These are phyloP conservation scores for Bipolaris sorokiniana DNA, from an alignment of 2,329 filamentous ascomycete species.

Conservation along the genomic window DNA sequence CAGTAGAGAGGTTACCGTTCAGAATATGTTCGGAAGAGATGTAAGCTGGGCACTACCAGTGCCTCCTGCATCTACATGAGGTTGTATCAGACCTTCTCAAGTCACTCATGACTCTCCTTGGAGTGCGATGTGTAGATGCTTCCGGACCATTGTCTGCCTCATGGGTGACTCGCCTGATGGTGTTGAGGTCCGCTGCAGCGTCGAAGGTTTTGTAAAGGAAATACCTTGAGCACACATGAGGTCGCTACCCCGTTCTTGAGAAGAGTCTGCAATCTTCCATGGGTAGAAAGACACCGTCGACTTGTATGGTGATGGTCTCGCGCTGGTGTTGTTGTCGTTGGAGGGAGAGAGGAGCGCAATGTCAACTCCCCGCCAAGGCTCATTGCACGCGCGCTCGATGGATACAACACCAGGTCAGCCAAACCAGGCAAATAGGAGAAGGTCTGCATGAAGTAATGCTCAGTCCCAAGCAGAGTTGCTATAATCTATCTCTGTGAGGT, in stretches of 20 bases:
- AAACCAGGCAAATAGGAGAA: not conserved
- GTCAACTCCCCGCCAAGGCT: constrained; percentile 6
- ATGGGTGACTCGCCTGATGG: constrained; percentile 1
- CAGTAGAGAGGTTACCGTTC: not conserved
- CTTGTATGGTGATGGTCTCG: not conserved
- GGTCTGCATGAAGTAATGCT: not conserved
- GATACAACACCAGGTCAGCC: constrained; percentile 7
- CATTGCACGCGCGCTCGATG: constrained; percentile 3
- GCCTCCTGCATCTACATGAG: not conserved
- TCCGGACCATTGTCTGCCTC: not conserved
- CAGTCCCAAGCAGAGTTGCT: not conserved
- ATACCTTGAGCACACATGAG: not conserved
- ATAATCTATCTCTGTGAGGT: not conserved
- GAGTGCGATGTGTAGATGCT: not conserved
- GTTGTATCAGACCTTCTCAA: not conserved
- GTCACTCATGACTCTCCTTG: not conserved
- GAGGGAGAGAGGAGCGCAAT: constrained; percentile 1
- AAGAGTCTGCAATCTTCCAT: not conserved
- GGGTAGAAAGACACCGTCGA: not conserved
- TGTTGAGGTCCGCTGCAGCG: not conserved
- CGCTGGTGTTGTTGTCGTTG: constrained; percentile 9
- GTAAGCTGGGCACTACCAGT: not conserved
- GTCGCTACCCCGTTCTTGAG: not conserved
- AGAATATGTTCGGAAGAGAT: not conserved
- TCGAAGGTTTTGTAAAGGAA: not conserved